phyloP scores from a whole-genome alignment of 2,329 filamentous ascomycete genomes.

The Talaromyces sp. region DNA sequence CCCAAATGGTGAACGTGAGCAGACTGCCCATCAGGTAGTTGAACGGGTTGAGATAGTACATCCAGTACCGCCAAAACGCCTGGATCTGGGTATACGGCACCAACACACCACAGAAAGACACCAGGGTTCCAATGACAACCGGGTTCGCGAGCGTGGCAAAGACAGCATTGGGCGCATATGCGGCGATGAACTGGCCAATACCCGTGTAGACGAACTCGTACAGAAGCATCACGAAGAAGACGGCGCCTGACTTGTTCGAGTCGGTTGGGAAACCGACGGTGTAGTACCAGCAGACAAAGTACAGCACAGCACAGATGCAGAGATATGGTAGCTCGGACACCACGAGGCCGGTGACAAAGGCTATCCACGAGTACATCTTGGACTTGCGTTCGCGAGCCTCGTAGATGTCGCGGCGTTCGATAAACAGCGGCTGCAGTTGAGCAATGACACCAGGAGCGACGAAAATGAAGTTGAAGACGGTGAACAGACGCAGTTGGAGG shows the following conservation, averaged over 20 bases:
- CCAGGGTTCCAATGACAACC: constrained; percentile 69
- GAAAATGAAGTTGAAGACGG: constrained; percentile 59
- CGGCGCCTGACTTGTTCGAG: constrained; percentile 37
- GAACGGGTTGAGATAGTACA: constrained; percentile 58
- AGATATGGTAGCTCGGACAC: constrained; percentile 64
- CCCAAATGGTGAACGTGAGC: constrained; percentile 51
- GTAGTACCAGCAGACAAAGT: constrained; percentile 69
- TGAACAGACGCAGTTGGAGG: constrained; percentile 71
- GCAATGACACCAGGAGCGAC: constrained; percentile 42
- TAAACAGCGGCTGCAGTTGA: constrained; percentile 61
- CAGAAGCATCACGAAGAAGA: constrained; percentile 68
- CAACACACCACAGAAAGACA: constrained; percentile 67
- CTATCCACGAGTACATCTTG: constrained; percentile 66
- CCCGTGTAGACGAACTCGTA: constrained; percentile 68
- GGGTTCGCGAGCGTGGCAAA: constrained; percentile 72
- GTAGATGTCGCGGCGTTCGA: constrained; percentile 66
- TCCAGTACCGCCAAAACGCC: constrained; percentile 66
- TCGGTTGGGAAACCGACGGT: constrained; percentile 62
- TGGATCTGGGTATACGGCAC: constrained; percentile 59
- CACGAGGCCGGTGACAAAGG: constrained; percentile 64
- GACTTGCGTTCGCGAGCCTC: constrained; percentile 61
- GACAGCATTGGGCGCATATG: constrained; percentile 62
- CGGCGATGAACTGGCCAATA: constrained; percentile 76
- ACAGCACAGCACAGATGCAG: constrained; percentile 57
- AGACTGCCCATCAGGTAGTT: constrained; percentile 58